Base-by-base conservation (phyloP, 2,329 filamentous ascomycete genomes). In the Aspergillus ochraceus region DNA sequence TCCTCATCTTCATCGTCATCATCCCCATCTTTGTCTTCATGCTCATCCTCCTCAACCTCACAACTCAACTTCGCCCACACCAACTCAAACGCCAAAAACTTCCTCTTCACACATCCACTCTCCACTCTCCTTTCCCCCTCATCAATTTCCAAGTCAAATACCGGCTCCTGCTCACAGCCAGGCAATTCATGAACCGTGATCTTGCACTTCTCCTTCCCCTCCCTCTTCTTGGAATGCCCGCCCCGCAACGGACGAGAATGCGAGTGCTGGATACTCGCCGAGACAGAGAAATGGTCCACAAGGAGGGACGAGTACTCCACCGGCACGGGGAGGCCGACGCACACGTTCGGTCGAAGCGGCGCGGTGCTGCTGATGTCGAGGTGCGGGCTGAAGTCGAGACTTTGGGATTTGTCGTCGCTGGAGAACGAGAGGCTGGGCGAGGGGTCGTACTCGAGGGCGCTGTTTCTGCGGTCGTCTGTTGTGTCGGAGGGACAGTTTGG, bases 41-140 rank as follows among this genome's bases (percentile, higher is more conserved):
- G 2, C 11, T 36, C 12, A 5, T 6, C 32, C 32, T 36, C 45
- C 20, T 52, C 46, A n/a, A 59, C 46, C 9, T 58, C 60, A 61
- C 74, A 76, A 29, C 70, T 63, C 46, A 76, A 58, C 49, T 63
- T 64, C 6, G 72, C 59, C 73, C 73, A 76, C 6, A 76, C 65
- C 55, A 71, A 60, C 47, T 59, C 68, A 49, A 67, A 71, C 12
- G 64, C 64, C 4, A 58, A 58, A n/a, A 72, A 69, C 6, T 64
- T 62, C 19, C 69, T 63, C 20, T 52, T 32, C 46, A 57, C 58
- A 49, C 74, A 76, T 5, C 58, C 57, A 54, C 71, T 74, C 66
- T 62, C 29, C 65, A 52, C 57, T 2, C 50, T 17, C 17, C 47
- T 36, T 17, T 47, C 4, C 24, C 57, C 57, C 24, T 47, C 4